These are phyloP conservation scores for Botrytis fabae DNA, from an alignment of 2,329 filamentous ascomycete genomes.

Conservation along the genomic window DNA sequence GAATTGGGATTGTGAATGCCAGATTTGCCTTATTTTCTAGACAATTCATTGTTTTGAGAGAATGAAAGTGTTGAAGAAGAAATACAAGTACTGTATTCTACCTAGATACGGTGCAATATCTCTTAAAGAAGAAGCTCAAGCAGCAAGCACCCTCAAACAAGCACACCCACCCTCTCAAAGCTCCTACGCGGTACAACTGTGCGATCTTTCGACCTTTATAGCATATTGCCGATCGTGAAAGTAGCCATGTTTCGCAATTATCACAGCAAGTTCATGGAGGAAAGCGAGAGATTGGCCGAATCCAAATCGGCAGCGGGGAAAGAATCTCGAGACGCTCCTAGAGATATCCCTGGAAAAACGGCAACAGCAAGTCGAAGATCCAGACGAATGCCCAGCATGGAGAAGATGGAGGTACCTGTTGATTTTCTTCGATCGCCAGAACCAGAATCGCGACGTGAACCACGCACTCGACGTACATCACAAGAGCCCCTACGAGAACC, in stretches of 20 bases:
- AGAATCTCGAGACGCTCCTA: background rate
- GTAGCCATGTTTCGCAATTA: background rate
- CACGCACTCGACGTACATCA: background rate
- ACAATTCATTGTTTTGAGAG: background rate
- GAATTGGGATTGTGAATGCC: background rate
- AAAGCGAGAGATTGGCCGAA: background rate
- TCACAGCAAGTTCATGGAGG: background rate
- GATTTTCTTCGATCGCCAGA: background rate
- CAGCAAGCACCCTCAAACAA: background rate
- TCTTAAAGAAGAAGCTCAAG: background rate
- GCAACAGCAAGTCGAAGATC: background rate
- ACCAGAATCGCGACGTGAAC: background rate
- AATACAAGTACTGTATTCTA: background rate
- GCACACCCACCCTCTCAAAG: background rate
- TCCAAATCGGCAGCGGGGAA: background rate
- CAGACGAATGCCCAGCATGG: background rate
- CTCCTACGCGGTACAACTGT: background rate
- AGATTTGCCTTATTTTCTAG: background rate
- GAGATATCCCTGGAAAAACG: background rate
- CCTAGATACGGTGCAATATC: background rate
- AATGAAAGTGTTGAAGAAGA: background rate
- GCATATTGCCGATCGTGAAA: background rate
- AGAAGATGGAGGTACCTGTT: background rate
- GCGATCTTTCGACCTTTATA: background rate
- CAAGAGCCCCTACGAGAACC: background rate